Percentiles rank a stretch among this genome's conserved stretches.
Conservation (phyloP, 805 yeast species). For the Sugiyamaella valdiviana region DNA sequence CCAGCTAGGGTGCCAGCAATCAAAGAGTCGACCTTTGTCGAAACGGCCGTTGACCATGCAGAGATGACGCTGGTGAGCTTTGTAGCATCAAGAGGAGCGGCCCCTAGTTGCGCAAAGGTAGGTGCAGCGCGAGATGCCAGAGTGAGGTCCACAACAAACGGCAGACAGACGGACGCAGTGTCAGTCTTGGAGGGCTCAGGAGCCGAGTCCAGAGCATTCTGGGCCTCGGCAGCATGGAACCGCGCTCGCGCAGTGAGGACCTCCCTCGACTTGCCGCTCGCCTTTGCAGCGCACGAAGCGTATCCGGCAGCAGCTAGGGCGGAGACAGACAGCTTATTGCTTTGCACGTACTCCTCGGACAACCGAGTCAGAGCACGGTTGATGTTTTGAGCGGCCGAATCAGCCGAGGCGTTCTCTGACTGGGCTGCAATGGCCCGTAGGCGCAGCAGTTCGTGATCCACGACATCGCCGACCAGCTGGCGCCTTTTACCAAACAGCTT, state of each 20-base stretch:
- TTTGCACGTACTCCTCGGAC: neutral
- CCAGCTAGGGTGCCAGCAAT: neutral
- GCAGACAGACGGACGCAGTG: neutral
- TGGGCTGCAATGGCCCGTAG: neutral
- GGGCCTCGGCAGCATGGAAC: neutral
- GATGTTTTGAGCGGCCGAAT: neutral
- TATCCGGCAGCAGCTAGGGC: neutral
- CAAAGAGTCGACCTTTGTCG: neutral
- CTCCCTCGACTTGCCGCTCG: neutral
- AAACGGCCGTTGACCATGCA: too few species aligned
- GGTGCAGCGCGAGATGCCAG: neutral
- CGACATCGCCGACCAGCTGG: neutral
- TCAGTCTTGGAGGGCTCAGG: neutral
- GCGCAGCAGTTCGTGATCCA: constrained; percentile 1
- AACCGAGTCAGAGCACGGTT: neutral
- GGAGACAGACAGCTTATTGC: neutral
- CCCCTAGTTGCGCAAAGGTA: neutral
- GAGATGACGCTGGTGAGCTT: neutral
- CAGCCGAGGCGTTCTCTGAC: neutral
- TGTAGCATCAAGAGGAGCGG: neutral
- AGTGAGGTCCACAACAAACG: neutral
- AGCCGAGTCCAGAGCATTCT: neutral
- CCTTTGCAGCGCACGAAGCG: neutral
- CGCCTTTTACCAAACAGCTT: neutral
- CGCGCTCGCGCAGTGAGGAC: neutral